Evolutionary conservation across 495 filamentous ascomycete species (phyloP), one percentile per base, ranked within the genome.

Genomic region (Penicillium steckii): DNA sequence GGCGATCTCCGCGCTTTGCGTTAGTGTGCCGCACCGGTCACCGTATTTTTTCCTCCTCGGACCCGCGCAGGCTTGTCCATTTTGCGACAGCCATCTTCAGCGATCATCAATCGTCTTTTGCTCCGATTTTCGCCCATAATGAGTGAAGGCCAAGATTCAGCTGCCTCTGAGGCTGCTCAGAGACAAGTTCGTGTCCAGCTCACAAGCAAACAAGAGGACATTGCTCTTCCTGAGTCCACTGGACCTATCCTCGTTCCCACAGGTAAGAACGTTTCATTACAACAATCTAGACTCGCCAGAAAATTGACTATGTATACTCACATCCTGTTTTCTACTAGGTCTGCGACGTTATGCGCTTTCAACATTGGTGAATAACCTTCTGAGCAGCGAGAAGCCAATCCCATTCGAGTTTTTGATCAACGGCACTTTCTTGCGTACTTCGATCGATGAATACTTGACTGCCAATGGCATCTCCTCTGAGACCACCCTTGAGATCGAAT

Each of bases 351-450:
- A 95, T 80, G 89, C 85, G 47, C 84, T 98, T 17, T 97, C 93
- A 1, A 87, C 89, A 25, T 82, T 98, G 55, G 88, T 97, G 53
- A 98, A 98, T 73, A 91, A 88, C 56, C 86, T 97, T 61, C 83
- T 97, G 50, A 74, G 85, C 52, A 88, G 84, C 26, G 75, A 85
- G 35, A 80, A 85, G 37, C 87, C 93, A 12, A 82, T 96, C 30
- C 94, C 94, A 23, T 90, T 98, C 73, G 95, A 98, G 68, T 97
- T 98, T 77, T 80, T 98, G 53, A 83, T 95, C 69, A 90, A 92
- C 61, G 94, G 95, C 60, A 83, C 85, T 56, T 95, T 95, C 70
- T 82, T 98, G 22, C 86, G 89, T 33, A 88, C 90, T 22, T 89
- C 87, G 26, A 80, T 98, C 56, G 90, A 96, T 62, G 85, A 95